phyloP scores from a whole-genome alignment of 345 rosid species.

The Linum lewisii region DNA sequence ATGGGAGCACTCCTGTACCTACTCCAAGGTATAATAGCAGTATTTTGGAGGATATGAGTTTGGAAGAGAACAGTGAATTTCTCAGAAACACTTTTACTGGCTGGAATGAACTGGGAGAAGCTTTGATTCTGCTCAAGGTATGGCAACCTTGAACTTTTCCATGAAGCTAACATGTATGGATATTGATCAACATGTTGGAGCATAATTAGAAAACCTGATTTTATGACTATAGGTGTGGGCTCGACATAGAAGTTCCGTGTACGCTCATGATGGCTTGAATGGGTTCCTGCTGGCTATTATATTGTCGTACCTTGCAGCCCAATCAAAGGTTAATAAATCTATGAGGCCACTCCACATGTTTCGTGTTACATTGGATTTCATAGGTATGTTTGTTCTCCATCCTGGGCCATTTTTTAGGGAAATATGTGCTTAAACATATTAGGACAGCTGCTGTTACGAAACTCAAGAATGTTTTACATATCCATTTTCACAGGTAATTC shows the following conservation, averaged over 20 bases:
- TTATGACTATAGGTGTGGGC: conserved; percentile 67
- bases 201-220: background rate
- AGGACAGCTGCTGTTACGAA: background rate
- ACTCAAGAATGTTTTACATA: conserved; percentile 4
- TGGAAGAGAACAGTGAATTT: conserved; percentile 53
- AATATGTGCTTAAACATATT: background rate
- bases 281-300: conserved; percentile 68
- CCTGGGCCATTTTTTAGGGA: background rate
- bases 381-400: conserved; percentile 44
- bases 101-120: conserved; percentile 64
- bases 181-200: background rate
- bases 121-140: conserved; percentile 74
- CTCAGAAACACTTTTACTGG: conserved; percentile 41
- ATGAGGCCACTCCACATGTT: conserved; percentile 70
- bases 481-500: conserved; percentile 47
- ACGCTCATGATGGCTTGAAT: conserved; percentile 67
- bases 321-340: conserved; percentile 44
- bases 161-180: conserved; percentile 3
- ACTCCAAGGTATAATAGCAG: conserved; percentile 75
- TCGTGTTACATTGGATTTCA: conserved; percentile 54
- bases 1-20: conserved; percentile 40
- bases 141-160: background rate
- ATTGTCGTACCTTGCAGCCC: conserved; percentile 54
- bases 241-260: conserved; percentile 68
- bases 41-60: conserved; percentile 73